These are phyloP conservation scores for Cordyceps cateniannulata DNA, from an alignment of 2,329 filamentous ascomycete species.

Conservation along the genomic window DNA sequence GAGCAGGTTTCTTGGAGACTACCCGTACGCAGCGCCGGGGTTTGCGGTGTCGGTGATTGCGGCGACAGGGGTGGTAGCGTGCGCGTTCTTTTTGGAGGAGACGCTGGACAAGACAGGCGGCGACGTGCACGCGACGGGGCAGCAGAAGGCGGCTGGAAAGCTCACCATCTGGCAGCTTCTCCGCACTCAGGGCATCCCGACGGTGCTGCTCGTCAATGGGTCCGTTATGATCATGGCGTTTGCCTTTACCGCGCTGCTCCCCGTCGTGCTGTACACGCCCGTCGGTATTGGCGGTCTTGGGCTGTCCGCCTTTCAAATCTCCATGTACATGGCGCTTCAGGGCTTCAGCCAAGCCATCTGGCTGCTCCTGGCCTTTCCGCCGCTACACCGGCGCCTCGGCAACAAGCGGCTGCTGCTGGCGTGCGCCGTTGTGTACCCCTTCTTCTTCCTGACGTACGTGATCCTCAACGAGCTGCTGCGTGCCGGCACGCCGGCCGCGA, in stretches of 20 bases:
- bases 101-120: slow-evolving; percentile 36
- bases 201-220: slow-evolving; percentile 58
- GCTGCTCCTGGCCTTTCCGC: slow-evolving; percentile 65
- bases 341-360: slow-evolving; percentile 64
- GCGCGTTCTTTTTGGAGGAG: slow-evolving; percentile 56
- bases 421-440: slow-evolving; percentile 51
- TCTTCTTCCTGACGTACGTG: slow-evolving; percentile 56
- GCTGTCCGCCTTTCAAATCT: slow-evolving; percentile 58
- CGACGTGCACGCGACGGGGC: slow-evolving; percentile 4
- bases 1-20: slow-evolving; percentile 38
- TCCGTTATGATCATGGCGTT: slow-evolving; percentile 64
- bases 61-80: slow-evolving; percentile 44
- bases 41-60: slow-evolving; percentile 51
- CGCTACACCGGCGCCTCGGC: slow-evolving; percentile 57
- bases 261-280: slow-evolving; percentile 63
- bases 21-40: slow-evolving; percentile 50
- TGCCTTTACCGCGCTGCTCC: slow-evolving; percentile 63
- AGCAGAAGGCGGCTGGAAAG: not conserved
- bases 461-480: slow-evolving; percentile 42
- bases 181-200: slow-evolving; percentile 55
- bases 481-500: slow-evolving; percentile 28
- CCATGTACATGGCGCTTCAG: slow-evolving; percentile 55
- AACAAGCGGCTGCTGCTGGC: slow-evolving; percentile 57
- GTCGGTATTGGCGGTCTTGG: slow-evolving; percentile 57
- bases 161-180: slow-evolving; percentile 39